These are phyloP conservation scores for Colletotrichum gloeosporioides DNA, from an alignment of 2,329 filamentous ascomycete species.

Conservation along the genomic window DNA sequence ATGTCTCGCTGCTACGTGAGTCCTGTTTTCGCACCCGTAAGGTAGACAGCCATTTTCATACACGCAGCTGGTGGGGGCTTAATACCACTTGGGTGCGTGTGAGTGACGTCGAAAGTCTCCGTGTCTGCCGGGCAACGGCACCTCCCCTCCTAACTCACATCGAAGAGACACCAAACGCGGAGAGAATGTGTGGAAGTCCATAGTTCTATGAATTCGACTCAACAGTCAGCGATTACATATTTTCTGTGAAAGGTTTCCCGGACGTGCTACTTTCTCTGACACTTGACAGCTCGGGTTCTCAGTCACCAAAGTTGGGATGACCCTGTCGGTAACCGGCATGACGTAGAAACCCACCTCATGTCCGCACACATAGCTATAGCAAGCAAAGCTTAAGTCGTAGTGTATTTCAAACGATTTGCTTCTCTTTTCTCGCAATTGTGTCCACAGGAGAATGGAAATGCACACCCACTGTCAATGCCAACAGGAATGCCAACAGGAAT, in stretches of 20 bases:
- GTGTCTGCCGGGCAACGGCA: neutral
- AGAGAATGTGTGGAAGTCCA: neutral
- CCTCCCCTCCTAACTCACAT: neutral
- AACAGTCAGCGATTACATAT: neutral
- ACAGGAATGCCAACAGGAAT: neutral
- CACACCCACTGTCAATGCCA: neutral
- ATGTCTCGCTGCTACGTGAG: neutral
- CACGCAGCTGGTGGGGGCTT: neutral
- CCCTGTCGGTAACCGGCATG: neutral
- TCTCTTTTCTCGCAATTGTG: neutral
- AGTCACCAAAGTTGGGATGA: neutral
- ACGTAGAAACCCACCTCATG: neutral
- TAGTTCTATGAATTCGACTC: accelerated
- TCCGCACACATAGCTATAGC: neutral
- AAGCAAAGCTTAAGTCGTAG: neutral
- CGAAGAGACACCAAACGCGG: neutral
- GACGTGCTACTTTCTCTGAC: neutral
- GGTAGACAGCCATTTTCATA: neutral
- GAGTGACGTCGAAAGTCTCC: neutral
- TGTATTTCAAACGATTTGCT: neutral
- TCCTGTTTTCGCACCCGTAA: neutral
- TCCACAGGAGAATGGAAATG: neutral
- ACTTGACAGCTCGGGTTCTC: neutral
- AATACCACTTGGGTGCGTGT: neutral
- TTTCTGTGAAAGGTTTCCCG: accelerated